Conservation (phyloP, 2,329 filamentous ascomycete species). For the Aspergillus latus region DNA sequence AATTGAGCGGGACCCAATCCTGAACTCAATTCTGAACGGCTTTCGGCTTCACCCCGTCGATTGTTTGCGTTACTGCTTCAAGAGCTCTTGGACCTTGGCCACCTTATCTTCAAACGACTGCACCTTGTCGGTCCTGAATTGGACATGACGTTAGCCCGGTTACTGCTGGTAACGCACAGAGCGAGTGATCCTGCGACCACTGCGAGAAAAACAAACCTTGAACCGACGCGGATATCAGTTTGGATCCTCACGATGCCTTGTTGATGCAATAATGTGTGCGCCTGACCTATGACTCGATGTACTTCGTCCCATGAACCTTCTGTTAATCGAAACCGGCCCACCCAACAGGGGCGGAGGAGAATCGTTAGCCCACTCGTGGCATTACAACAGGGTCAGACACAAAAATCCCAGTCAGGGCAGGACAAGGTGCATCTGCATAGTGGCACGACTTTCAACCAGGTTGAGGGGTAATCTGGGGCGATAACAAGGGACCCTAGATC, state of each 20-base stretch:
- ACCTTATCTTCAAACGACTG: constrained; percentile 83
- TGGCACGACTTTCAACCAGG: not conserved
- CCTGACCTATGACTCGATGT: constrained; percentile 81
- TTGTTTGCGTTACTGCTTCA: constrained; percentile 35
- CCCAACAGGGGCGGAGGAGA: not conserved
- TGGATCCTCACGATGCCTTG: constrained; percentile 81
- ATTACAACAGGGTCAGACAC: not conserved
- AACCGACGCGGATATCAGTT: constrained; percentile 82
- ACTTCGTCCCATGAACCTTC: constrained; percentile 91
- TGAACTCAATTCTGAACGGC: not conserved
- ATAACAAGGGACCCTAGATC: not conserved
- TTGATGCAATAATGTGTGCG: constrained; percentile 73
- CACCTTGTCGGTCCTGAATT: constrained; percentile 73
- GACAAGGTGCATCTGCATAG: not conserved
- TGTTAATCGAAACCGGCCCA: constrained; percentile 40
- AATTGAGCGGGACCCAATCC: too few species aligned
- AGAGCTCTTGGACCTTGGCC: constrained; percentile 55
- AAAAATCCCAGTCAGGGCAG: not conserved
- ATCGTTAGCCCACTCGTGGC: constrained; percentile 7
- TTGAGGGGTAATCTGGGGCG: constrained; percentile 10
- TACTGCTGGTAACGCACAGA: not conserved
- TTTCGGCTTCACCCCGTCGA: not conserved
- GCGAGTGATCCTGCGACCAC: not conserved
- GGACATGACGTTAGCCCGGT: constrained; percentile 13
- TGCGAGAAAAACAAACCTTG: constrained; percentile 56